Base-by-base conservation (phyloP, 192 early-diverging fungal genomes). In the Phycomyces blakesleeanus region DNA sequence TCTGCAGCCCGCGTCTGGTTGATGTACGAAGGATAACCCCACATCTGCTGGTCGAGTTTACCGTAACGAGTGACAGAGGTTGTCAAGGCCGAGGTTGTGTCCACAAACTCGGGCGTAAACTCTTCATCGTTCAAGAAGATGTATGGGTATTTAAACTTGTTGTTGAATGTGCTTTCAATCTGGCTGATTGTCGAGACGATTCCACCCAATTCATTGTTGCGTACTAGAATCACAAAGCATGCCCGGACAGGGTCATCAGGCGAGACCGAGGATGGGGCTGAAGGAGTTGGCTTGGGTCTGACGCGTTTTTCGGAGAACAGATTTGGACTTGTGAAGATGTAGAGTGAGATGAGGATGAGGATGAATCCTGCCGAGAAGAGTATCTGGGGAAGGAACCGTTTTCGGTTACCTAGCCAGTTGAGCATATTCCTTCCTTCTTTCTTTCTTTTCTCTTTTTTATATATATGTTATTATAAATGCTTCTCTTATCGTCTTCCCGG, bases 111-210 rank as follows among this genome's bases (percentile, higher is more conserved):
- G 6, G 81, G 71, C 0, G 82, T 80, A 61, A 95, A 94, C 0
- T 78, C 74, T 18, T 80, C 81, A 44, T 96, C 87, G 76, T 95
- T 96, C 42, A 96, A 74, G 67, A 94, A 93, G 38, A 96, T 88
- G 77, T 92, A 96, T 0, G 92, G 92, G 68, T 95, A 96, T 61
- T 88, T 77, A 76, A 84, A 92, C 52, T 84, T 80, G 29, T 62
- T 49, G 64, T 95, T 95, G 67, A 93, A 94, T 26, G 88, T 78
- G 51, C 89, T 81, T 64, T 95, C 91, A 15, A 94, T 68, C 59
- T 91, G 83, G 22, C 67, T 70, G 59, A 94, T 79, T 0, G 89
- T 74, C 12, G 64, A 62, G 8, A 69, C 54, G 50, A 91, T 76
- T 7, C 80, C 85, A 20, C 81, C 50, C 22, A 90, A 49, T 60